Conservation (phyloP, 2,329 filamentous ascomycete genomes). For the Fusarium sulawesiense region DNA sequence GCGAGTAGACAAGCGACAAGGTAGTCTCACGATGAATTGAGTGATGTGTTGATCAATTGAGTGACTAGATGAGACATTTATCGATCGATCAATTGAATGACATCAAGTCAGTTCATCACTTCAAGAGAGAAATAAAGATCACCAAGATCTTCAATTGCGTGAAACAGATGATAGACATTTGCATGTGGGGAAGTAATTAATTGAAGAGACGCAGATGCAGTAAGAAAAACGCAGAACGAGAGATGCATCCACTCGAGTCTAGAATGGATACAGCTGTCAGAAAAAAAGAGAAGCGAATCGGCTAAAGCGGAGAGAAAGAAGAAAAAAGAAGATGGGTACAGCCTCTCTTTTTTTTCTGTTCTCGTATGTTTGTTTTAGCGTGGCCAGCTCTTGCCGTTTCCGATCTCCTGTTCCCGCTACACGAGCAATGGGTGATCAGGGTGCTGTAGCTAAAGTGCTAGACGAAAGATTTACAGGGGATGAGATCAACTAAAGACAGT, state of each 20-base stretch:
- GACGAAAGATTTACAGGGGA: neutral
- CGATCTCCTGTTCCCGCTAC: neutral
- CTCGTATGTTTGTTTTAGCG: slow-evolving; percentile 14
- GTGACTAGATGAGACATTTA: neutral
- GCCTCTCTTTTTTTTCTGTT: neutral
- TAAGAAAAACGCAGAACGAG: neutral
- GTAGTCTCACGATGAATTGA: neutral
- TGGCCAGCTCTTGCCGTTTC: neutral
- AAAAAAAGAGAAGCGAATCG: neutral
- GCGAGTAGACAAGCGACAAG: neutral
- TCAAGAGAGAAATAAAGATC: slow-evolving; percentile 13
- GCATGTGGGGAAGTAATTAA: neutral
- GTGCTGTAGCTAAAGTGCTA: neutral
- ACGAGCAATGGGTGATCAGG: neutral
- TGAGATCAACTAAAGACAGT: neutral
- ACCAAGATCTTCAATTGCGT: slow-evolving; percentile 15
- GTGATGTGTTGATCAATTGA: neutral
- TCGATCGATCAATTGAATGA: neutral
- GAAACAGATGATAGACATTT: slow-evolving; percentile 14
- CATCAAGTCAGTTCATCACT: slow-evolving; percentile 1
- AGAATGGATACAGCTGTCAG: slow-evolving; percentile 5
- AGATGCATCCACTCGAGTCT: neutral
- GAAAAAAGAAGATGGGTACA: neutral
- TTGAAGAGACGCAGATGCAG: neutral
- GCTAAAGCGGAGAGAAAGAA: slow-evolving; percentile 2